Conservation (phyloP, 495 filamentous ascomycete species). For the Penicillium daleae region DNA sequence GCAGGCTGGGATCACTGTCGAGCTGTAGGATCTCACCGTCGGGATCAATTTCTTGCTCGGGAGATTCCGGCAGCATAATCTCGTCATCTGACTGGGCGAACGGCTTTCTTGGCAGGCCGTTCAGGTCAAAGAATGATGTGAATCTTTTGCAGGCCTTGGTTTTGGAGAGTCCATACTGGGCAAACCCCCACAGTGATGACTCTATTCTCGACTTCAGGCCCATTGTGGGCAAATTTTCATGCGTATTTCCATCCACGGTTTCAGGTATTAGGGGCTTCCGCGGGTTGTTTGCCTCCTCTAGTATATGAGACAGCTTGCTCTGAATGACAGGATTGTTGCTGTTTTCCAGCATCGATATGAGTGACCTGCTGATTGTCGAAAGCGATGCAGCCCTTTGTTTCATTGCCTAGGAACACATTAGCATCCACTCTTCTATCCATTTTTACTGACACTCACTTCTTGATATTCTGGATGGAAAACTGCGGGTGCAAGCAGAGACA, state of each 20-base stretch:
- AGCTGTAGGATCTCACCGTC: not conserved
- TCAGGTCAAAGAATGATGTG: not conserved
- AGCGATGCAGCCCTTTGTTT: slow-evolving; percentile 42
- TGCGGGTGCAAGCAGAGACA: slow-evolving; percentile 37
- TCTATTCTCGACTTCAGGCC: slow-evolving; percentile 20
- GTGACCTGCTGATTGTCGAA: slow-evolving; percentile 39
- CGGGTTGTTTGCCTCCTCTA: not conserved
- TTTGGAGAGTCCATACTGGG: slow-evolving; percentile 31
- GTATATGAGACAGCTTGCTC: slow-evolving; percentile 12
- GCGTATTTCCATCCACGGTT: not conserved
- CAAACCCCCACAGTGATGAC: slow-evolving; percentile 34
- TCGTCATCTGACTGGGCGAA: not conserved
- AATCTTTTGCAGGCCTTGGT: slow-evolving; percentile 7
- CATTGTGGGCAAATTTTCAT: not conserved
- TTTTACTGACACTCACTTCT: slow-evolving; percentile 28
- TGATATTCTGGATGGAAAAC: slow-evolving; percentile 42
- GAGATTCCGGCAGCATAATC: not conserved
- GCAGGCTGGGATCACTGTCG: not conserved
- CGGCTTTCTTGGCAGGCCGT: not conserved
- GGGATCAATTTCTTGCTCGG: not conserved
- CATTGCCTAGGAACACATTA: slow-evolving; percentile 37
- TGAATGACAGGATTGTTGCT: slow-evolving; percentile 20
- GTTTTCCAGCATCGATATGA: slow-evolving; percentile 34
- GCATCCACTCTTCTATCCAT: not conserved
- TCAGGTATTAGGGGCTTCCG: not conserved